Percentiles rank a stretch among this genome's conserved stretches.
Evolutionary conservation across 73 alveolate genomes (phyloP).

Genomic region (Stentor coeruleus): DNA sequence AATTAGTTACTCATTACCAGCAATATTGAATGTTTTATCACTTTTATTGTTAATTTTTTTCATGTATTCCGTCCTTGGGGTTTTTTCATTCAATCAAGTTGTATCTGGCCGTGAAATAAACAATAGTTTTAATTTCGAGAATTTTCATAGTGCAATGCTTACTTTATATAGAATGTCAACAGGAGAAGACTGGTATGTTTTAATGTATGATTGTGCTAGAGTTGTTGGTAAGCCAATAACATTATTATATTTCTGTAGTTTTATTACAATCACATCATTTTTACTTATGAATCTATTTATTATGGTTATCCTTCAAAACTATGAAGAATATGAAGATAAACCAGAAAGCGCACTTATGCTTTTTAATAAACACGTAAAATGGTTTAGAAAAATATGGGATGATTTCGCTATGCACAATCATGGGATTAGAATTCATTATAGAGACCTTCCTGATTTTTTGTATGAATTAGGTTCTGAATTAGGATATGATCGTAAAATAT

Average conservation of each 20-base stretch:
- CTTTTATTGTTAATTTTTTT: slow-evolving; percentile 80
- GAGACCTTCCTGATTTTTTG: slow-evolving; percentile 45
- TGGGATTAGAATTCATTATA: slow-evolving; percentile 57
- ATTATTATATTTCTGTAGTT: slow-evolving; percentile 36
- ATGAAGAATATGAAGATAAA: slow-evolving; percentile 87
- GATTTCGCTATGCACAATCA: slow-evolving; percentile 43
- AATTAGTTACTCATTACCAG: slow-evolving; percentile 81
- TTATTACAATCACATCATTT: slow-evolving; percentile 47
- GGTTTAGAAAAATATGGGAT: slow-evolving; percentile 86
- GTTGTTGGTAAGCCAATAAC: slow-evolving; percentile 43
- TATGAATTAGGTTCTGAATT: slow-evolving; percentile 46
- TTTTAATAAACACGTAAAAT: slow-evolving; percentile 67
- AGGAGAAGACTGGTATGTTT: slow-evolving; percentile 90
- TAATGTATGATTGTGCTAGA: slow-evolving; percentile 60
- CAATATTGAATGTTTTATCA: slow-evolving; percentile 83
- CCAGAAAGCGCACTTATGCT: slow-evolving; percentile 82
- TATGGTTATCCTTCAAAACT: slow-evolving; percentile 90
- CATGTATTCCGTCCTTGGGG: slow-evolving; percentile 88
- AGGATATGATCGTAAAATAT: slow-evolving; percentile 44
- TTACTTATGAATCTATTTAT: slow-evolving; percentile 90
- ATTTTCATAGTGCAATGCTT: slow-evolving; percentile 76
- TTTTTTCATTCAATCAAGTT: slow-evolving; percentile 63
- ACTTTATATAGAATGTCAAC: slow-evolving; percentile 82
- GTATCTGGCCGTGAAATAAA: slow-evolving; percentile 44
- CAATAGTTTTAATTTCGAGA: slow-evolving; percentile 64